These are phyloP conservation scores for Candida multigemmis DNA, from an alignment of 805 yeast genomes.

Conservation along the genomic window DNA sequence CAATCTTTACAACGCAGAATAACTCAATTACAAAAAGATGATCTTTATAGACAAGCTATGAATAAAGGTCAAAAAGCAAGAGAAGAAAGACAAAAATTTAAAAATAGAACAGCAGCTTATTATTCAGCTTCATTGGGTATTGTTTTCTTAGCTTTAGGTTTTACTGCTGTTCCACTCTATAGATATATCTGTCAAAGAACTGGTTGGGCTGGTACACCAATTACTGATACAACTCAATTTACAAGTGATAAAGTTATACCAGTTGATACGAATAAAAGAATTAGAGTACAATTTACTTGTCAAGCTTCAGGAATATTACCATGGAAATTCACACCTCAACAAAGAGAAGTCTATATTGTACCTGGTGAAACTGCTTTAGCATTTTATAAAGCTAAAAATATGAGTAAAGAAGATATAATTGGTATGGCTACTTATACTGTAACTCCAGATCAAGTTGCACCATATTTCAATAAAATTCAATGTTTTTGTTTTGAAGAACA, in stretches of 20 bases:
- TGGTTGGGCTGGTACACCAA: conserved; percentile 94
- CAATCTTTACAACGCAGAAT: too few species aligned
- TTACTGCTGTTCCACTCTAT: conserved; percentile 89
- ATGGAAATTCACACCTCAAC: conserved; percentile 93
- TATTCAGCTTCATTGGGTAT: conserved; percentile 64
- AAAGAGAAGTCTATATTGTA: conserved; percentile 80
- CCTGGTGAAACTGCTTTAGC: conserved; percentile 99
- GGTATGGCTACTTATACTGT: conserved; percentile 99
- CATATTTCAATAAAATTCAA: conserved; percentile 92
- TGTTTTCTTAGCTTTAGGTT: conserved; percentile 66
- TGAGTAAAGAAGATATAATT: conserved; percentile 78
- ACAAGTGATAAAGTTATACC: conserved; percentile 85
- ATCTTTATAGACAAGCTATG: too few species aligned
- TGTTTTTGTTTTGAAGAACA: conserved; percentile 99
- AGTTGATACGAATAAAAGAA: conserved; percentile 74
- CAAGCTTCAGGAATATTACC: conserved; percentile 87
- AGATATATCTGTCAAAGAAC: conserved; percentile 88
- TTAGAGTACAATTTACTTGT: conserved; percentile 80
- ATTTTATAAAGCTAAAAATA: conserved; percentile 85
- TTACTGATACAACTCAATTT: conserved; percentile 72
- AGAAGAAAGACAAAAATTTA: conserved; percentile 18
- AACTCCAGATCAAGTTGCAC: conserved; percentile 93
- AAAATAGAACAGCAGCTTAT: conserved; percentile 49
- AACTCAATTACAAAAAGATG: too few species aligned
- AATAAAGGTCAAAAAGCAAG: conserved; percentile 12